phyloP scores from a whole-genome alignment of 108 stramenopile genomes.

The Aurantiochytrium sp. region DNA sequence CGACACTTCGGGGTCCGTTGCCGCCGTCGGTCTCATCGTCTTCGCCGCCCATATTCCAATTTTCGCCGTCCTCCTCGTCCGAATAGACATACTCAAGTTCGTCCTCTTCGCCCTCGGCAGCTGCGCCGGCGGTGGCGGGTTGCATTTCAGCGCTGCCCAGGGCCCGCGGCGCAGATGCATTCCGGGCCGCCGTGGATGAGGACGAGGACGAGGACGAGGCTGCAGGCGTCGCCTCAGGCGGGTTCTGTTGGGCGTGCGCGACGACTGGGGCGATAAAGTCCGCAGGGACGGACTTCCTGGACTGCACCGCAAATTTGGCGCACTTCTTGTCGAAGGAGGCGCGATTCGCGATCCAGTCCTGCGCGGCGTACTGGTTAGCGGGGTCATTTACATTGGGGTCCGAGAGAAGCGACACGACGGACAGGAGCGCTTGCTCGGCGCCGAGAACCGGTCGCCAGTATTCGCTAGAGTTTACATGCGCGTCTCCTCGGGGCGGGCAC shows the following conservation, averaged over 20 bases:
- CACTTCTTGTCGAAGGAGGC: not conserved
- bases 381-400: slow-evolving; percentile 5
- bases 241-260: not conserved
- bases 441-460: slow-evolving; percentile 17
- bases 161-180: too few relatives aligned
- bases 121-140: not conserved
- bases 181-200: too few relatives aligned
- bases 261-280: not conserved
- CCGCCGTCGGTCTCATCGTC: not conserved
- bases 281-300: not conserved
- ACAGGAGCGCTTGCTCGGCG: not conserved
- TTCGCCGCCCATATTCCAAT: not conserved
- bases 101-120: not conserved
- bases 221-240: not conserved
- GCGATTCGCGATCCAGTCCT: not conserved
- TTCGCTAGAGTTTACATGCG: not conserved
- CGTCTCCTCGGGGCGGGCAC: not conserved
- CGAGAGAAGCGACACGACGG: not conserved
- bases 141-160: not conserved
- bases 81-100: not conserved
- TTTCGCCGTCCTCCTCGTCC: not conserved
- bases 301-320: not conserved
- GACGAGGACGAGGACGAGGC: too few relatives aligned
- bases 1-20: not conserved
- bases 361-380: not conserved